These are phyloP conservation scores for Colletotrichum euphorbiae DNA, from an alignment of 2,329 filamentous ascomycete species.

Conservation along the genomic window DNA sequence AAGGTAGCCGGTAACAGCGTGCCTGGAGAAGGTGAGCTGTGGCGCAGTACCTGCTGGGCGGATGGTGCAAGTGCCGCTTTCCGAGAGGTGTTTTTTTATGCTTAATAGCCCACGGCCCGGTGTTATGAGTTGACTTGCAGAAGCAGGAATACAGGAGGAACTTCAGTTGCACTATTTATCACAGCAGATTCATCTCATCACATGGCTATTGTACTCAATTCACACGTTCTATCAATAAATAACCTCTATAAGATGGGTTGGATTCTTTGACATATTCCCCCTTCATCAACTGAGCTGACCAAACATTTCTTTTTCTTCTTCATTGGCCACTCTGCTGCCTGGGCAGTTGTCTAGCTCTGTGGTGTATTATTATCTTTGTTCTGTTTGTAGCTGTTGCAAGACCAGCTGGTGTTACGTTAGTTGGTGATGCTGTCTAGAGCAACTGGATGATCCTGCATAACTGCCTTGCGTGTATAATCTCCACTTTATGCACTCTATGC, in stretches of 20 bases:
- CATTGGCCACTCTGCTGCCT: neutral
- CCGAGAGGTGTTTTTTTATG: conserved; percentile 5
- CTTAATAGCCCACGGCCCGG: neutral
- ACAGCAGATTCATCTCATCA: neutral
- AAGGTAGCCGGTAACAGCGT: too few species aligned
- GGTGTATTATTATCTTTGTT: neutral
- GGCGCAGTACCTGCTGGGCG: conserved; percentile 21
- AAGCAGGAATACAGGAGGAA: neutral
- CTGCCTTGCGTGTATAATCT: neutral
- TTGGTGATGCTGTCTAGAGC: neutral
- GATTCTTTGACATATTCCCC: too few species aligned
- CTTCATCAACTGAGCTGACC: too few species aligned
- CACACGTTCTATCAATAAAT: too few species aligned
- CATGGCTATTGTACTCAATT: neutral
- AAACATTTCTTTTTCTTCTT: too few species aligned
- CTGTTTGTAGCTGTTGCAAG: neutral
- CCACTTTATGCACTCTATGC: neutral
- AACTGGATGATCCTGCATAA: neutral
- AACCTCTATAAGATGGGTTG: too few species aligned
- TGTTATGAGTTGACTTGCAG: neutral
- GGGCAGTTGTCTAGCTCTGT: neutral
- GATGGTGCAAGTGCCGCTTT: conserved; percentile 11
- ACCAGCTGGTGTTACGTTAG: neutral
- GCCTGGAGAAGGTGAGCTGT: conserved; percentile 10
- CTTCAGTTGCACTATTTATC: neutral